Percentiles rank a stretch among this genome's conserved stretches.
Evolutionary conservation across 2,329 filamentous ascomycete species (phyloP).

Genomic region (Diaporthe nobilis): DNA sequence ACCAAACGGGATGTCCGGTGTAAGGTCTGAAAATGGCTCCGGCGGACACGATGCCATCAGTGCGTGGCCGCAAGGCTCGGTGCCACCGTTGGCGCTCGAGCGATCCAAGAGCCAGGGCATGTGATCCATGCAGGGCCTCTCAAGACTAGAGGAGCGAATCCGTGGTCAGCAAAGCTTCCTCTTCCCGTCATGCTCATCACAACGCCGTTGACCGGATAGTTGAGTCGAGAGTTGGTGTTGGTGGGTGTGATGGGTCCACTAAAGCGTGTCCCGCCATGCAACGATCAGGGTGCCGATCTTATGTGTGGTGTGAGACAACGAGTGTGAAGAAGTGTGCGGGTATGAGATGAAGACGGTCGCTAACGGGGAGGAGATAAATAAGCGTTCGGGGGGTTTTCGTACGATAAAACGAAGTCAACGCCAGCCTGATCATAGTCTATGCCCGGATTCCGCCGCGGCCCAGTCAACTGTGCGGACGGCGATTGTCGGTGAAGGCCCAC

Average conservation of each 20-base stretch:
- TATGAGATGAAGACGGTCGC: slow-evolving; percentile 50
- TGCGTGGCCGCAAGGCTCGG: slow-evolving; percentile 85
- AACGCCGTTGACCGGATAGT: slow-evolving; percentile 6
- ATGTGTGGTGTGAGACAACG: slow-evolving; percentile 28
- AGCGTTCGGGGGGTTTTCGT: slow-evolving; percentile 75
- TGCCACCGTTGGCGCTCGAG: slow-evolving; percentile 68
- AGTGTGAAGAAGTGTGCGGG: slow-evolving; percentile 24
- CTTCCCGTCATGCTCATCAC: slow-evolving; percentile 14
- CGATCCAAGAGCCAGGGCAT: slow-evolving; percentile 82
- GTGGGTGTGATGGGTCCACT: slow-evolving; percentile 20
- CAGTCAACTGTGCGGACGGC: slow-evolving; percentile 43
- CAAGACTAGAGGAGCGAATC: slow-evolving; percentile 74
- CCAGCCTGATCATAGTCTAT: slow-evolving; percentile 86
- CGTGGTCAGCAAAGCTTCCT: slow-evolving; percentile 35
- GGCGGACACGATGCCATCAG: slow-evolving; percentile 94
- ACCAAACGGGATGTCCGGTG: slow-evolving; percentile 67
- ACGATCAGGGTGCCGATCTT: slow-evolving; percentile 13
- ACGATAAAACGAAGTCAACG: slow-evolving; percentile 93
- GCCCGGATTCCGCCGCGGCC: slow-evolving; percentile 54
- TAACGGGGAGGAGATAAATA: slow-evolving; percentile 76
- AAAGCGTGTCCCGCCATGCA: slow-evolving; percentile 17
- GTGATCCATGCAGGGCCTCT: slow-evolving; percentile 94
- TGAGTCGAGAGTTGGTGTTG: slow-evolving; percentile 21
- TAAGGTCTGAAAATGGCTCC: slow-evolving; percentile 67
- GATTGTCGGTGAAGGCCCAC: slow-evolving; percentile 51